A percentile compares a stretch with the other conserved stretches of the same genome.
Evolutionary conservation across 208 protist genomes (phyloP).

Genomic region (Leptomonas pyrrhocoris): DNA sequence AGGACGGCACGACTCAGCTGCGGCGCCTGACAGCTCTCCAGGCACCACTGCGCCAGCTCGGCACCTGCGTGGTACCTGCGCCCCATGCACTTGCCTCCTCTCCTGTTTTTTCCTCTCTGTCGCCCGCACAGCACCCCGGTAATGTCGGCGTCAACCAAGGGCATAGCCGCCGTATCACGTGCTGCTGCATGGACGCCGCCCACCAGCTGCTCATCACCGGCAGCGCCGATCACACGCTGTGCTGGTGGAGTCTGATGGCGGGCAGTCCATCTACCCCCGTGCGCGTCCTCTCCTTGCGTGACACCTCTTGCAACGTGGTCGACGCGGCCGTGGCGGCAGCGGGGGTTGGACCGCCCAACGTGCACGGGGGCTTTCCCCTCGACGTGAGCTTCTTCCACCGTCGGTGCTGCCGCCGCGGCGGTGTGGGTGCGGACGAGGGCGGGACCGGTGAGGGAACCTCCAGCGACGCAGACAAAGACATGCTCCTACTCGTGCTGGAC

Average conservation of each 20-base stretch:
- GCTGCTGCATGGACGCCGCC: slow-evolving; percentile 52
- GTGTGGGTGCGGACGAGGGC: neutral
- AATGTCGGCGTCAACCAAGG: slow-evolving; percentile 14
- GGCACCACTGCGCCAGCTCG: slow-evolving; percentile 63
- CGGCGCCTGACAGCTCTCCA: slow-evolving; percentile 63
- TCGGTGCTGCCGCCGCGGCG: neutral
- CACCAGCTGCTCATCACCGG: slow-evolving; percentile 72
- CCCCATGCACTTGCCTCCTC: neutral
- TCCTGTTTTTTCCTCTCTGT: neutral
- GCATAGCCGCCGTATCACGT: slow-evolving; percentile 74
- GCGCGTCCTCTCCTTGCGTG: slow-evolving; percentile 62
- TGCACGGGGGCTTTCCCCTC: slow-evolving; percentile 67
- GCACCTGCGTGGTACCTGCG: slow-evolving; percentile 26
- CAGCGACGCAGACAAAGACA: slow-evolving; percentile 18
- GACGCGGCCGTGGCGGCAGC: slow-evolving; percentile 1
- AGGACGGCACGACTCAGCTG: slow-evolving; percentile 73
- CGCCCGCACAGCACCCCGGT: neutral
- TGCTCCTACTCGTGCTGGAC: slow-evolving; percentile 76
- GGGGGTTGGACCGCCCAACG: slow-evolving; percentile 5
- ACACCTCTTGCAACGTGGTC: slow-evolving; percentile 8
- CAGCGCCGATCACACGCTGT: slow-evolving; percentile 70
- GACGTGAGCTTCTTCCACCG: slow-evolving; percentile 78
- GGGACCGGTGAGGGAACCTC: neutral
- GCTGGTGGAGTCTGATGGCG: slow-evolving; percentile 59
- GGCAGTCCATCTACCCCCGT: slow-evolving; percentile 32